Conservation (phyloP, 768 basidiomycete genomes). For the Podaxis sp. region DNA sequence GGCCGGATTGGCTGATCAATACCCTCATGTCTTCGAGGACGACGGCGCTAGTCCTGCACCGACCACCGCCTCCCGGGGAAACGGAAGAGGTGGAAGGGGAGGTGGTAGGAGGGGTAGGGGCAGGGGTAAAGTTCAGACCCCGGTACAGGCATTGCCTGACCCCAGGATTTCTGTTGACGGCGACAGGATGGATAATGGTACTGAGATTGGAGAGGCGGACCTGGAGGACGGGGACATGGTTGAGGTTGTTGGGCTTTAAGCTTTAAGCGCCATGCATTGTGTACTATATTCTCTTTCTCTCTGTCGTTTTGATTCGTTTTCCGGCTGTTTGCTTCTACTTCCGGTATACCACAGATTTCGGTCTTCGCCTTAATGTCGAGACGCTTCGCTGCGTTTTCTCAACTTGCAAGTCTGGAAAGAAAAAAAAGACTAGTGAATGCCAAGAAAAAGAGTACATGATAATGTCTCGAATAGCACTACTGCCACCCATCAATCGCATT, state of each 20-base stretch:
- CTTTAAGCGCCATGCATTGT: too few relatives aligned
- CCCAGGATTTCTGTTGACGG: slow-evolving; percentile 67
- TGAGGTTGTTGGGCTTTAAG: slow-evolving; percentile 63
- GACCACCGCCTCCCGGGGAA: slow-evolving; percentile 22
- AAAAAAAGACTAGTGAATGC: neutral
- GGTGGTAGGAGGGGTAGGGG: slow-evolving; percentile 22
- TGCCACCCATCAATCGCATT: slow-evolving; percentile 44
- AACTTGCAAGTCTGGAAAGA: neutral
- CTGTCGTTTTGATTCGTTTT: neutral
- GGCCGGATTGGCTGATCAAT: slow-evolving; percentile 57
- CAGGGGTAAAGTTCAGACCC: slow-evolving; percentile 19
- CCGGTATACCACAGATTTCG: neutral
- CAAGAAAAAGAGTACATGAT: neutral
- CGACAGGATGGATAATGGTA: slow-evolving; percentile 58
- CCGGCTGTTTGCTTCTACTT: neutral
- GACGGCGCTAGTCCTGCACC: slow-evolving; percentile 12
- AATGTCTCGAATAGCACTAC: neutral
- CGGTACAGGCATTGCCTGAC: slow-evolving; percentile 29
- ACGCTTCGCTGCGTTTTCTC: neutral
- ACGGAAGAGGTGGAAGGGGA: neutral
- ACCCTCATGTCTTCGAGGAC: slow-evolving; percentile 34
- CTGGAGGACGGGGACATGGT: slow-evolving; percentile 80
- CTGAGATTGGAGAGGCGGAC: slow-evolving; percentile 64
- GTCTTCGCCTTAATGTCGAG: neutral
- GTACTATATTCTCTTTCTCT: neutral